phyloP scores from a whole-genome alignment of 75 land plant species.

The Cryptomeria japonica region DNA sequence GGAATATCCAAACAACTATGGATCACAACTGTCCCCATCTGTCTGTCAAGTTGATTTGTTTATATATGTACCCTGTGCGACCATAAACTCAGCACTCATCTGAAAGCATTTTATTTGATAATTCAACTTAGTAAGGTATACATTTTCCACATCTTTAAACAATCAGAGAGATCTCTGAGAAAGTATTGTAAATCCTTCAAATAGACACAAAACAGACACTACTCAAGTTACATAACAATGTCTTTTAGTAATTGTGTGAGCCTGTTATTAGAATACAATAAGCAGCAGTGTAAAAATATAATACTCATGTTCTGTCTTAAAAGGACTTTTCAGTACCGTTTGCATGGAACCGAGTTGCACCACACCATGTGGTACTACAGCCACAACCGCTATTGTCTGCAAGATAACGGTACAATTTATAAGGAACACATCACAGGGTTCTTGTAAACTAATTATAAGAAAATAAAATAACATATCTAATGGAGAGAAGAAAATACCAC shows the following conservation, averaged over 20 bases:
- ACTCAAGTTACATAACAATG: background rate
- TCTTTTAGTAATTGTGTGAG: background rate
- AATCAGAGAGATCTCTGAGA: background rate
- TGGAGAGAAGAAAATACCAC: background rate
- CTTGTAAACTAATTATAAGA: background rate
- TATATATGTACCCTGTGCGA: background rate
- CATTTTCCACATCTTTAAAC: background rate
- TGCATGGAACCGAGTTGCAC: constrained; percentile 53
- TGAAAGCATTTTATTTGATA: background rate
- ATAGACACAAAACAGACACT: background rate
- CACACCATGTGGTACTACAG: constrained; percentile 58
- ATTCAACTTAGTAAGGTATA: background rate
- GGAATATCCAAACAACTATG: background rate
- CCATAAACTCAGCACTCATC: background rate
- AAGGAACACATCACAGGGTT: background rate
- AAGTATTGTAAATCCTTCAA: background rate
- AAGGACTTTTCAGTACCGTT: constrained; percentile 13
- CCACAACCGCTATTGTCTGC: constrained; percentile 48
- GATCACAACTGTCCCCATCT: background rate
- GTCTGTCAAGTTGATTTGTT: background rate
- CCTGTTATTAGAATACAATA: background rate
- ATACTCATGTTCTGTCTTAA: background rate
- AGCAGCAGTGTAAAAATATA: background rate
- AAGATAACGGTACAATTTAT: background rate
- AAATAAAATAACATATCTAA: background rate